Evolutionary conservation across 495 filamentous ascomycete genomes (phyloP), one percentile per base, ranked within the genome.

Genomic region (Neurospora intermedia): DNA sequence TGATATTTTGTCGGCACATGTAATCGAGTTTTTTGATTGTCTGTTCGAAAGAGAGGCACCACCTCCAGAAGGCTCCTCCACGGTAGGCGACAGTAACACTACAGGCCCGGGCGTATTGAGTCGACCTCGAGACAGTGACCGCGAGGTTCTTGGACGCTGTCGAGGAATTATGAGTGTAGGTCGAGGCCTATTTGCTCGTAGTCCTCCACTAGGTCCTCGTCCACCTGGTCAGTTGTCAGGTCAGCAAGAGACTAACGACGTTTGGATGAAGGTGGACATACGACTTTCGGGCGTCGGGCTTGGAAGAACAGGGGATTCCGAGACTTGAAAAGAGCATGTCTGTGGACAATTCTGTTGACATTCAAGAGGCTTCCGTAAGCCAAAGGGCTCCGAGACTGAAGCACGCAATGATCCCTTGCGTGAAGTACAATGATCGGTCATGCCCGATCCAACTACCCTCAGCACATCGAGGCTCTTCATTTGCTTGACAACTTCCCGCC

Each of bases 401-500:
- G 78, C 74, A 11, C 79, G 74, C 45, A 80, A 41, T 6, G 16
- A 39, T 4, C 20, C 35, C 54, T 18, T 69, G 8, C 39, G 69
- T 27, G 39, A 40, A 6, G 43, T 18, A 9, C 74, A 41, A 20
- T 62, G 69, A 13, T 69, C 62, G 20, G 20, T 20, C 8, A 43
- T 23, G 46, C 48, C 69, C 31, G 23, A 43, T 7, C 45, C 66
- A 59, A 23, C 69, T 6, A 23, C 71, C 72, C 75, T 83, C 43
- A 81, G 45, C 11, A 78, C 75, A 5, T 78, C 81, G 0, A 86
- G 73, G 70, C 75, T 81, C 69, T 77, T 83, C 82, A 87, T 85
- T 40, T 90, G 85, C 70, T 80, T 82, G 77, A 89, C 87, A 6
- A 89, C 84, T 35, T 89, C 87, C 35, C 84, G 81, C 88, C 88